These are phyloP conservation scores for Nannochloropsis salina DNA, from an alignment of 108 stramenopile species.

Conservation along the genomic window DNA sequence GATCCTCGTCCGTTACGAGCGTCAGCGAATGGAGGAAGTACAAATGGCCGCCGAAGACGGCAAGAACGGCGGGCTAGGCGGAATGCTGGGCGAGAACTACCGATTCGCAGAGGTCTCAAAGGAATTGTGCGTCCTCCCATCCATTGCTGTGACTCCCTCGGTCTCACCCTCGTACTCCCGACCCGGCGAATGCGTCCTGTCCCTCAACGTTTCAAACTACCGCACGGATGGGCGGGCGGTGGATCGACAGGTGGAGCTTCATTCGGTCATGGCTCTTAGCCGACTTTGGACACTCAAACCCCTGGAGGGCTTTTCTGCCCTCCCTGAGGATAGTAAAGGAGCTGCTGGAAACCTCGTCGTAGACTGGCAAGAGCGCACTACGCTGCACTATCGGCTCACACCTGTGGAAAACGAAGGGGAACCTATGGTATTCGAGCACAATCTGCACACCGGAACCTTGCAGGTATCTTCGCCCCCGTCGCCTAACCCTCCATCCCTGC, in stretches of 20 bases:
- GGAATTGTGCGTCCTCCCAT: constrained; percentile 39
- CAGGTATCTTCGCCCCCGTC: neutral
- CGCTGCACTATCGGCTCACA: constrained; percentile 39
- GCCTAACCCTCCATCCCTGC: neutral
- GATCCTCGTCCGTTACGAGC: neutral
- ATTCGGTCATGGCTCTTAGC: neutral
- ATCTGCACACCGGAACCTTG: neutral
- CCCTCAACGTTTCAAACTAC: constrained; percentile 40
- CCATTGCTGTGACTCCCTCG: constrained; percentile 29
- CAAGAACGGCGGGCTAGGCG: neutral
- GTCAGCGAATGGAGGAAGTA: neutral
- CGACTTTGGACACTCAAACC: neutral
- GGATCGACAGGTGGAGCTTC: constrained; percentile 22
- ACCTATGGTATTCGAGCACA: neutral
- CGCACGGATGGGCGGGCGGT: constrained; percentile 27
- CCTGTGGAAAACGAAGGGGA: constrained; percentile 9
- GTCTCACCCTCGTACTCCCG: constrained; percentile 33
- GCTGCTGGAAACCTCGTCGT: neutral
- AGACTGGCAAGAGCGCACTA: constrained; percentile 40
- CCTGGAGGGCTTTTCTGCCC: neutral
- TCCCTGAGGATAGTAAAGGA: neutral
- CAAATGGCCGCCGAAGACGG: neutral
- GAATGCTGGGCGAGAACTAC: neutral
- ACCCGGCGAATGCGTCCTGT: constrained; percentile 35
- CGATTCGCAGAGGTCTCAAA: constrained; percentile 22